Evolutionary conservation across 345 rosid genomes (phyloP).

Genomic region (Limnanthes douglasii): DNA sequence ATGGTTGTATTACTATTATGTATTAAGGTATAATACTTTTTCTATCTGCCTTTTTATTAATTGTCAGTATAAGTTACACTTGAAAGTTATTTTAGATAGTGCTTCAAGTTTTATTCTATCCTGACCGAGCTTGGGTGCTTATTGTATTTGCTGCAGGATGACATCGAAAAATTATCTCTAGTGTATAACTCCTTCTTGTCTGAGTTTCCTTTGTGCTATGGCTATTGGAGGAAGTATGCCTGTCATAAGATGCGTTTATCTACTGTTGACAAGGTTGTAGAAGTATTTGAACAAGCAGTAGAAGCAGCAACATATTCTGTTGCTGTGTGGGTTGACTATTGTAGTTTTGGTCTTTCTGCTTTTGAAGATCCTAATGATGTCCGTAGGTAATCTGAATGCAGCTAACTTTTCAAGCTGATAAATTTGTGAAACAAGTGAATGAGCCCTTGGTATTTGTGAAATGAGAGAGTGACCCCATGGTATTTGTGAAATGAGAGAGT

Average conservation of each 20-base stretch:
- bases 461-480: too few species aligned
- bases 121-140: background rate
- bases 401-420: too few species aligned
- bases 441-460: too few species aligned
- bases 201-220: constrained; percentile 72
- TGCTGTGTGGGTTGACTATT: constrained; percentile 66
- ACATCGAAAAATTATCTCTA: constrained; percentile 33
- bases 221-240: constrained; percentile 82
- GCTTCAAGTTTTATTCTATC: constrained; percentile 2
- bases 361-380: constrained; percentile 60
- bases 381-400: too few species aligned
- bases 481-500: too few species aligned
- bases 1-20: background rate
- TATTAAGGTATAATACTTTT: background rate
- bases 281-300: constrained; percentile 63
- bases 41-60: background rate
- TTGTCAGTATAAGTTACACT: background rate
- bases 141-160: constrained; percentile 40
- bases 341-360: constrained; percentile 32
- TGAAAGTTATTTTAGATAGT: background rate
- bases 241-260: constrained; percentile 39
- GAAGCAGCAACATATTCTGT: constrained; percentile 57
- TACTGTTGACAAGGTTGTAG: constrained; percentile 39
- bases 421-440: too few species aligned
- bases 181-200: constrained; percentile 70